phyloP scores from a whole-genome alignment of 2,329 filamentous ascomycete species.

The Diplodia corticola region DNA sequence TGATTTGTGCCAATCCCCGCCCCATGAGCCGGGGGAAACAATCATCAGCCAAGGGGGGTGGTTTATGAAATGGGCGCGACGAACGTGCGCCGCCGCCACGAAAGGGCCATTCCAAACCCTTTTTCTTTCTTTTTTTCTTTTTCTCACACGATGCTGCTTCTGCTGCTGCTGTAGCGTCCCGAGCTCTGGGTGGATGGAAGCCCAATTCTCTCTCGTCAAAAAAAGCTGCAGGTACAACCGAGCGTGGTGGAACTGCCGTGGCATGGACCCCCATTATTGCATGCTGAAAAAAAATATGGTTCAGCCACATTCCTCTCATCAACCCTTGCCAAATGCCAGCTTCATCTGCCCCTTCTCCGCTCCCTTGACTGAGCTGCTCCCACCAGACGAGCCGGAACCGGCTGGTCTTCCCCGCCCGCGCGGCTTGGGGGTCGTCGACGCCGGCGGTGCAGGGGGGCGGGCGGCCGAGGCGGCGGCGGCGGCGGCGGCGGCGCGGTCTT shows the following conservation, averaged over 20 bases:
- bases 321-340: constrained; percentile 44
- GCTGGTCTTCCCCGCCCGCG: constrained; percentile 41
- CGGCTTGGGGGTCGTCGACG: constrained; percentile 29
- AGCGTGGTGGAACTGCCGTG: neutral
- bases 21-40: neutral
- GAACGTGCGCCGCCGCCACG: neutral
- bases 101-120: neutral
- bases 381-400: constrained; percentile 23
- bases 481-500: constrained; percentile 30
- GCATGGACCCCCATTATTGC: no score
- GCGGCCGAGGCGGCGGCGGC: constrained; percentile 18
- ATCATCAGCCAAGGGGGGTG: neutral
- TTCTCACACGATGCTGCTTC: no score
- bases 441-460: constrained; percentile 11
- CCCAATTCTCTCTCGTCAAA: neutral
- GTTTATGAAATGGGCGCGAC: neutral
- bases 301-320: constrained; percentile 16
- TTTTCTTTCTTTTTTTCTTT: no score
- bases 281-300: no score
- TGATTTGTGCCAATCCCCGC: neutral
- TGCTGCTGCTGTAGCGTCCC: neutral
- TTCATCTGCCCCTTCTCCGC: constrained; percentile 48
- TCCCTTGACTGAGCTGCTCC: constrained; percentile 26
- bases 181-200: neutral
- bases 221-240: neutral